Conservation (phyloP, 495 filamentous ascomycete species). For the Rusavskia elegans region DNA sequence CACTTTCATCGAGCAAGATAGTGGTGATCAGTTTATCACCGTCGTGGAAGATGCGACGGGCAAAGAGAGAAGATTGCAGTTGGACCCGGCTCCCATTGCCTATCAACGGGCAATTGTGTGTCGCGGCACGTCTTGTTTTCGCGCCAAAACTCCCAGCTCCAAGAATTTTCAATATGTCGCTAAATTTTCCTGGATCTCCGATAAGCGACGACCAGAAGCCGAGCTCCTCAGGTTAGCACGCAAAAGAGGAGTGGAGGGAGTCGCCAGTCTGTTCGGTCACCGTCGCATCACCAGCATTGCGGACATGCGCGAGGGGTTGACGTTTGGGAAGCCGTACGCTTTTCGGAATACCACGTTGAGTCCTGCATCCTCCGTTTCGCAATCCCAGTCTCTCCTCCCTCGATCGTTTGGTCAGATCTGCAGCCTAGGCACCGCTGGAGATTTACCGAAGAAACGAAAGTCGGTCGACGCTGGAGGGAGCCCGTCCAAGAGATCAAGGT, state of each 20-base stretch:
- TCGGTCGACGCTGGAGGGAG: constrained; percentile 1
- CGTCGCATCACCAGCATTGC: constrained; percentile 8
- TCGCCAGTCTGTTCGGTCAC: constrained; percentile 7
- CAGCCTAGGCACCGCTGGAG: constrained; percentile 1
- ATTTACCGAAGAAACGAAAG: constrained; percentile 3
- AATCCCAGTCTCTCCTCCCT: constrained; percentile 7
- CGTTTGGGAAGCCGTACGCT: constrained; percentile 7
- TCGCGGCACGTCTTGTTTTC: constrained; percentile 1
- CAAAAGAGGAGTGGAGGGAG: constrained; percentile 8
- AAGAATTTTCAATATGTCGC: not conserved
- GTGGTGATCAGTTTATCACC: constrained; percentile 2
- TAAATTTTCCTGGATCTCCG: constrained; percentile 11
- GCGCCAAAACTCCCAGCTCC: constrained; percentile 3
- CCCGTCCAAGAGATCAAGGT: constrained; percentile 4
- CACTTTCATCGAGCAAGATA: constrained; percentile 13
- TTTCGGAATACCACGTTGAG: constrained; percentile 7
- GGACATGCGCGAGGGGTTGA: constrained; percentile 5
- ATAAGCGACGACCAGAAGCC: constrained; percentile 8
- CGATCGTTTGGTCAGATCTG: constrained; percentile 4
- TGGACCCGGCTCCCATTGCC: not conserved
- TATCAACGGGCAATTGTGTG: constrained; percentile 2
- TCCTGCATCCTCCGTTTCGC: constrained; percentile 5
- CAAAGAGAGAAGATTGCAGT: constrained; percentile 1
- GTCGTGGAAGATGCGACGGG: constrained; percentile 2
- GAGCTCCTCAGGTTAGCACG: constrained; percentile 7